Evolutionary conservation across 805 yeast species (phyloP).

Genomic region (Kazachstania bromeliacearum): DNA sequence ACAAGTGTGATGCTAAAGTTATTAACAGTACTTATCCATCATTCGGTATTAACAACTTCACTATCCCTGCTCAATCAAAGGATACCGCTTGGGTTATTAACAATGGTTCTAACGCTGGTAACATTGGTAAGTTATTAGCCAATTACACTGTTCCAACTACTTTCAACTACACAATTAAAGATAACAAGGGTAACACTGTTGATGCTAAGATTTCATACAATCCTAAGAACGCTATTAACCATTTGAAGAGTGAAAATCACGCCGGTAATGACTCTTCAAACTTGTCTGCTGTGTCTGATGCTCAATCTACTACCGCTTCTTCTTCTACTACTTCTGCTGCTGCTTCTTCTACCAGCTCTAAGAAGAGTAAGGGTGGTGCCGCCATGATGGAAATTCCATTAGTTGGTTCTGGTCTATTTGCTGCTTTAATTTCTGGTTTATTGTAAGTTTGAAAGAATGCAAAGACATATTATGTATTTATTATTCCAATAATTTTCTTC

Average conservation of each 20-base stretch:
- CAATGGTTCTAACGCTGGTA: constrained; percentile 39
- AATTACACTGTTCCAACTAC: constrained; percentile 31
- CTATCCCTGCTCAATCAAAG: constrained; percentile 40
- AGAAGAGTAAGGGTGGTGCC: constrained; percentile 23
- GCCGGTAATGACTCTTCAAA: constrained; percentile 11
- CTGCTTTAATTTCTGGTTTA: constrained; percentile 33
- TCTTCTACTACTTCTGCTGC: constrained; percentile 15
- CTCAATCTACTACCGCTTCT: constrained; percentile 13
- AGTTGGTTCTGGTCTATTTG: constrained; percentile 17
- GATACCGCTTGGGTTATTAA: constrained; percentile 36
- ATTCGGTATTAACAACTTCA: constrained; percentile 38
- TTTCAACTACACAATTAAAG: constrained; percentile 34
- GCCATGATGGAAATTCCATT: constrained; percentile 5
- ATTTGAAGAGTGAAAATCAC: constrained; percentile 23
- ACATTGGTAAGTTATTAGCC: constrained; percentile 37
- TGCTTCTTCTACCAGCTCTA: constrained; percentile 10
- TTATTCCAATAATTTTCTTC: neutral
- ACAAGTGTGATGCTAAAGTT: constrained; percentile 33
- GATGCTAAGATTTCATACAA: constrained; percentile 33
- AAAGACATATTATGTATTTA: too few relatives aligned
- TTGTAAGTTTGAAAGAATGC: too few relatives aligned
- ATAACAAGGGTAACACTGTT: constrained; percentile 29
- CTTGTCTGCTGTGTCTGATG: constrained; percentile 13
- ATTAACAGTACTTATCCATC: constrained; percentile 32
- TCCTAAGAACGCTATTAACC: constrained; percentile 31